Percentiles rank a stretch among this genome's conserved stretches.
Evolutionary conservation across 139 green algal species (phyloP).

Genomic region (Mesostigma viride): DNA sequence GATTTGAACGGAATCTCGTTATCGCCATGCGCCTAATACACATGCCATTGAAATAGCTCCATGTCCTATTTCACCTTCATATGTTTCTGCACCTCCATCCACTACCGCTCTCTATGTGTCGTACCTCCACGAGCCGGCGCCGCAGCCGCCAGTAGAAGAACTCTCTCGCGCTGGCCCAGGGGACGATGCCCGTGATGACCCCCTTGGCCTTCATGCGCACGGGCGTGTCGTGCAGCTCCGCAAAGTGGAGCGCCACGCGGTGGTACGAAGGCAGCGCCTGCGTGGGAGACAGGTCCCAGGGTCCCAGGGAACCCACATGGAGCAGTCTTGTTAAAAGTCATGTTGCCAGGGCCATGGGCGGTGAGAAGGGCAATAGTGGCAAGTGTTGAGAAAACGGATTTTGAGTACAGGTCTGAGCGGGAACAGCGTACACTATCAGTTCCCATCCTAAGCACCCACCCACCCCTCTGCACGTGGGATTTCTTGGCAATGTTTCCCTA

Average conservation of each 20-base stretch:
- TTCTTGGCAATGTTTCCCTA: too few species aligned
- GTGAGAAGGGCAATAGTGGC: too few species aligned
- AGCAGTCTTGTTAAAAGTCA: too few species aligned
- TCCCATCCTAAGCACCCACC: too few species aligned
- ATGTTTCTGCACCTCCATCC: background rate
- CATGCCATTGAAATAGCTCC: background rate
- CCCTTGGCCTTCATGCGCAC: slow-evolving; percentile 83
- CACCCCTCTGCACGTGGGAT: too few species aligned
- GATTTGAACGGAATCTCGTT: too few species aligned
- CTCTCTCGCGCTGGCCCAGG: slow-evolving; percentile 61
- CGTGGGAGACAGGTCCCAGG: too few species aligned
- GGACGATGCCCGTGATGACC: slow-evolving; percentile 71
- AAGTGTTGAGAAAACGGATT: too few species aligned
- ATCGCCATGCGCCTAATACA: background rate
- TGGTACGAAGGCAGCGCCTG: slow-evolving; percentile 75
- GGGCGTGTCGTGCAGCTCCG: slow-evolving; percentile 94
- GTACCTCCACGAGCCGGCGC: slow-evolving; percentile 39
- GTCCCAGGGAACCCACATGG: too few species aligned
- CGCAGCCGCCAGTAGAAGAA: slow-evolving; percentile 74
- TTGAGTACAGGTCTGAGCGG: too few species aligned
- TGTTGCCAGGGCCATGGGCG: too few species aligned
- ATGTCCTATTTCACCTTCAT: background rate
- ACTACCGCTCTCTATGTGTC: slow-evolving; percentile 6
- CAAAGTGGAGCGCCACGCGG: slow-evolving; percentile 62
- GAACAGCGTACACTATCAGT: too few species aligned